A percentile compares a stretch with the other conserved stretches of the same genome.
These are phyloP conservation scores for Plasmodium fragile DNA, from an alignment of 169 alveolate species.

Conservation along the genomic window DNA sequence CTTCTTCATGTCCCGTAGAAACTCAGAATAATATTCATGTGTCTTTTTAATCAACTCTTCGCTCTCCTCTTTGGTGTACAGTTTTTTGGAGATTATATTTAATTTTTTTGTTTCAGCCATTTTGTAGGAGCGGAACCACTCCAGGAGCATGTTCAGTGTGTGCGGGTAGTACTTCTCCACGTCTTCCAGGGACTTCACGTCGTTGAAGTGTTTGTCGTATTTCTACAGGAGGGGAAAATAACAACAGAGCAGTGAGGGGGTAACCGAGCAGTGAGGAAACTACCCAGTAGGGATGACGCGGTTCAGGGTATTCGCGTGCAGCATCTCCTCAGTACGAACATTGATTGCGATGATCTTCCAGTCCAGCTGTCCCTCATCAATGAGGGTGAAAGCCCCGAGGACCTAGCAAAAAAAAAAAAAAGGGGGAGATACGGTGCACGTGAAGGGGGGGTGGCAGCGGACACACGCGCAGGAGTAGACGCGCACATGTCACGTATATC, in stretches of 20 bases:
- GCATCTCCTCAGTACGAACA: conserved; percentile 12
- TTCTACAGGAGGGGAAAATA: conserved; percentile 1
- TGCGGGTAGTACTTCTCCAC: conserved; percentile 62
- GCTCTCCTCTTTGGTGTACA: conserved; percentile 36
- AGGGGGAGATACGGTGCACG: not conserved
- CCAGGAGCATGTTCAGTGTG: conserved; percentile 33
- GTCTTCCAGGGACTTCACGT: conserved; percentile 28
- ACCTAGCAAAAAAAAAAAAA: conserved; percentile 2
- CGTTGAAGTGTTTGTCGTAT: conserved; percentile 32
- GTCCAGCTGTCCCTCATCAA: conserved; percentile 68
- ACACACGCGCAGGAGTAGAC: not conserved
- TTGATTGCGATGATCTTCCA: conserved; percentile 68
- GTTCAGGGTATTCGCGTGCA: not conserved
- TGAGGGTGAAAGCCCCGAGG: conserved; percentile 54
- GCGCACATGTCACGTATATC: not conserved
- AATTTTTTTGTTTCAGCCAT: conserved; percentile 62
- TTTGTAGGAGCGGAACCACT: conserved; percentile 75
- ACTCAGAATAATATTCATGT: conserved; percentile 50
- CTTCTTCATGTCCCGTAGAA: conserved; percentile 22
- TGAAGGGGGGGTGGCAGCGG: not conserved
- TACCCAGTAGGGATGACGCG: too few relatives aligned
- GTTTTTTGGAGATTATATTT: conserved; percentile 44
- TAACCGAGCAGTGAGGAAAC: not conserved
- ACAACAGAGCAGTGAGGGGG: not conserved
- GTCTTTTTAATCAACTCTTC: conserved; percentile 38